Percentiles rank a stretch among this genome's conserved stretches.
phyloP scores from a whole-genome alignment of 176 grass and related monocot species.

The Paspalum vaginatum region DNA sequence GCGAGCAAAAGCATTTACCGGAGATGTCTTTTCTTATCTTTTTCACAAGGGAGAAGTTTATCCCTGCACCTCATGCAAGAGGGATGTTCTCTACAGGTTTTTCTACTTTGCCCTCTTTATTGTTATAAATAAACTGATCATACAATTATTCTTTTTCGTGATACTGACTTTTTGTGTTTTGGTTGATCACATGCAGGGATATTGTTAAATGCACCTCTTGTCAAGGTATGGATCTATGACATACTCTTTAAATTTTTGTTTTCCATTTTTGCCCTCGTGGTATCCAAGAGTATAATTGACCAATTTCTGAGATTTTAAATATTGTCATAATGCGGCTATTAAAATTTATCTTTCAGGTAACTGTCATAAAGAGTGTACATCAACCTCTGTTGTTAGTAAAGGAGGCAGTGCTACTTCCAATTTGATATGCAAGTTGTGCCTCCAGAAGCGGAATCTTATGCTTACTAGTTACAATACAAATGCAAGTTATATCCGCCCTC shows the following conservation, averaged over 20 bases:
- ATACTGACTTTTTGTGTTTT: constrained; percentile 44
- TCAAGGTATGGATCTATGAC: constrained; percentile 67
- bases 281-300: constrained; percentile 1
- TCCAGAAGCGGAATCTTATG: constrained; percentile 46
- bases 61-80: constrained; percentile 82
- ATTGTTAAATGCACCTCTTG: constrained; percentile 72
- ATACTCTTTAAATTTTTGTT: constrained; percentile 22
- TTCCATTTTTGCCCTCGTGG: background rate
- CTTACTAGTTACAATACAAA: constrained; percentile 44
- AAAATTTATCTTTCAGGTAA: constrained; percentile 62
- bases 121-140: constrained; percentile 11
- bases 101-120: constrained; percentile 29
- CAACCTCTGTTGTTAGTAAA: constrained; percentile 49
- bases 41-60: constrained; percentile 66
- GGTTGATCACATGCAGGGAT: constrained; percentile 63
- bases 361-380: constrained; percentile 77
- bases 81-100: constrained; percentile 77
- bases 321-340: constrained; percentile 37
- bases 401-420: constrained; percentile 38
- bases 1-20: constrained; percentile 36
- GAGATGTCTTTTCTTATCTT: constrained; percentile 80
- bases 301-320: constrained; percentile 35
- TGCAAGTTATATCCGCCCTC: constrained; percentile 32
- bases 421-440: constrained; percentile 72
- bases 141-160: constrained; percentile 24